phyloP scores from a whole-genome alignment of 1,139 yeast genomes.

The Meyerozyma athensensis region DNA sequence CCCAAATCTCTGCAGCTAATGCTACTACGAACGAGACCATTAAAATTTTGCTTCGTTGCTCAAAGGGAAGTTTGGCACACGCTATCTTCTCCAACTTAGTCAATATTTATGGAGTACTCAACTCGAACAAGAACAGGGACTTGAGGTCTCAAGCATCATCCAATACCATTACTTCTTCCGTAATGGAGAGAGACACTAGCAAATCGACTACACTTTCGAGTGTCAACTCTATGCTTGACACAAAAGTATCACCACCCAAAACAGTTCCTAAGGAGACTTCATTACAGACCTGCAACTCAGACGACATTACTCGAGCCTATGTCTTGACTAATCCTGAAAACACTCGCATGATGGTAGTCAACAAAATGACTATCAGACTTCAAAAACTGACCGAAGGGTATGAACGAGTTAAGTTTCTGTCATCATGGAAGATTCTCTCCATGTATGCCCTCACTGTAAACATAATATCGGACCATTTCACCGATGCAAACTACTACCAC shows the following conservation, averaged over 20 bases:
- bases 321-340: constrained; percentile 14
- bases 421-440: constrained; percentile 42
- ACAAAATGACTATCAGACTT: constrained; percentile 33
- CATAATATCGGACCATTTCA: constrained; percentile 23
- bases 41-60: constrained; percentile 34
- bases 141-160: constrained; percentile 19
- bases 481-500: constrained; percentile 26
- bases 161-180: constrained; percentile 34
- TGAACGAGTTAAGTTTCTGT: constrained; percentile 27
- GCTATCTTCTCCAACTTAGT: constrained; percentile 24
- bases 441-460: constrained; percentile 34
- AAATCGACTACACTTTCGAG: constrained; percentile 37
- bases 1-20: constrained; percentile 32
- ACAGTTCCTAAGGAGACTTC: constrained; percentile 5
- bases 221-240: constrained; percentile 17
- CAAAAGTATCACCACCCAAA: background rate
- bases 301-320: constrained; percentile 12
- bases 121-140: constrained; percentile 8
- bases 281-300: constrained; percentile 9
- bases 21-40: constrained; percentile 26
- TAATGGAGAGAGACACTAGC: constrained; percentile 27
- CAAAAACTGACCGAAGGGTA: constrained; percentile 35
- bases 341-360: constrained; percentile 18
- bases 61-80: constrained; percentile 22
- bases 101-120: constrained; percentile 23